These are phyloP conservation scores for Brassica incana DNA, from an alignment of 345 rosid genomes.

Conservation along the genomic window DNA sequence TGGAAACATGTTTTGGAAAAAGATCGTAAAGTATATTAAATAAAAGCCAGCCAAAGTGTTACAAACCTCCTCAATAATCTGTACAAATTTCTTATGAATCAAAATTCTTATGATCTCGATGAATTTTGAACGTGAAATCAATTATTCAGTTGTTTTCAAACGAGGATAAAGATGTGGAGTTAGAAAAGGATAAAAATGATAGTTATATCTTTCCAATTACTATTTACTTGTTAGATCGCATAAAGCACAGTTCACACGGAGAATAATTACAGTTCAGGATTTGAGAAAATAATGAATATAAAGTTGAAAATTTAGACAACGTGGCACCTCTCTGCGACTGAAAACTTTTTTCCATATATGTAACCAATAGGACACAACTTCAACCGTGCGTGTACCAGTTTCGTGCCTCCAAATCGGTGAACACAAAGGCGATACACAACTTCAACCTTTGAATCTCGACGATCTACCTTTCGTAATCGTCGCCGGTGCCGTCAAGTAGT, in stretches of 20 bases:
- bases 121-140: background rate
- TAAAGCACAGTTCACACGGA: background rate
- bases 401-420: too few species aligned
- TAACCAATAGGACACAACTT: too few species aligned
- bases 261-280: slow-evolving; percentile 5
- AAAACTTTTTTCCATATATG: too few species aligned
- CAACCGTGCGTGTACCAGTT: too few species aligned
- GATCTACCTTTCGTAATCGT: too few species aligned
- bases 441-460: too few species aligned
- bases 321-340: too few species aligned
- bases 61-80: background rate
- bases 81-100: background rate
- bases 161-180: background rate
- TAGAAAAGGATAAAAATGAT: slow-evolving; percentile 12
- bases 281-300: background rate
- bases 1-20: background rate
- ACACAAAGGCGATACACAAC: too few species aligned
- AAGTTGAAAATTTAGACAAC: too few species aligned
- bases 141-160: background rate
- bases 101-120: slow-evolving; percentile 8
- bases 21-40: background rate
- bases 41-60: background rate
- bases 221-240: slow-evolving; percentile 12
- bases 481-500: too few species aligned
- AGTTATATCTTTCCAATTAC: background rate